These are phyloP conservation scores for sunflower (Helianthus annuus) DNA, from an alignment of 129 eudicot species.

Conservation along the genomic window DNA sequence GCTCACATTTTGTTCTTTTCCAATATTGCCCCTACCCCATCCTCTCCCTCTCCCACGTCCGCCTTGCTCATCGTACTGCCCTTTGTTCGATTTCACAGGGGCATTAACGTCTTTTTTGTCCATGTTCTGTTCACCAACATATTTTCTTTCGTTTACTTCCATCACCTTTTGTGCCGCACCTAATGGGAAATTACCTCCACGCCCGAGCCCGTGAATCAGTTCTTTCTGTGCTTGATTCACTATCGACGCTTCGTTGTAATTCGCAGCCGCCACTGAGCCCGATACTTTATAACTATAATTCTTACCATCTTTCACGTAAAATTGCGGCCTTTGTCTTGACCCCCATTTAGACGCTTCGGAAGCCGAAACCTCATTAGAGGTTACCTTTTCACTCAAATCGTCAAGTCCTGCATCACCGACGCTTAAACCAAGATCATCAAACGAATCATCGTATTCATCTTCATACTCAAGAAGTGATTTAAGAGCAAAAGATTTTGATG, in stretches of 20 bases:
- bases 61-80: constrained; percentile 25
- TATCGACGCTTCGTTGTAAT: constrained; percentile 69
- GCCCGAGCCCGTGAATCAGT: constrained; percentile 78
- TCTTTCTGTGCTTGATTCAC: constrained; percentile 69
- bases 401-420: constrained; percentile 70
- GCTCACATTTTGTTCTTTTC: neutral
- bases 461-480: constrained; percentile 73
- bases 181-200: constrained; percentile 81
- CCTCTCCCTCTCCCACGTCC: constrained; percentile 41
- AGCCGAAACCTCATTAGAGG: constrained; percentile 30
- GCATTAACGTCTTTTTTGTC: constrained; percentile 46
- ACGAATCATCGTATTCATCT: constrained; percentile 96
- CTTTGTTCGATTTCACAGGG: constrained; percentile 39
- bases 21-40: constrained; percentile 32
- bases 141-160: constrained; percentile 42
- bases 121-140: constrained; percentile 29
- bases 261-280: constrained; percentile 84
- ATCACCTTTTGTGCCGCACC: constrained; percentile 58
- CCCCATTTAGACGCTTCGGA: constrained; percentile 65
- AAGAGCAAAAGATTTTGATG: constrained; percentile 56
- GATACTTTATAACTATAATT: constrained; percentile 91
- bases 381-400: constrained; percentile 48
- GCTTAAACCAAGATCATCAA: constrained; percentile 77
- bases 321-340: constrained; percentile 81
- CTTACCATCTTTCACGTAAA: constrained; percentile 90